Percentiles rank a stretch among this genome's conserved stretches.
These are phyloP conservation scores for Kickxella alabastrina DNA, from an alignment of 192 early-diverging fungal species.

Conservation along the genomic window DNA sequence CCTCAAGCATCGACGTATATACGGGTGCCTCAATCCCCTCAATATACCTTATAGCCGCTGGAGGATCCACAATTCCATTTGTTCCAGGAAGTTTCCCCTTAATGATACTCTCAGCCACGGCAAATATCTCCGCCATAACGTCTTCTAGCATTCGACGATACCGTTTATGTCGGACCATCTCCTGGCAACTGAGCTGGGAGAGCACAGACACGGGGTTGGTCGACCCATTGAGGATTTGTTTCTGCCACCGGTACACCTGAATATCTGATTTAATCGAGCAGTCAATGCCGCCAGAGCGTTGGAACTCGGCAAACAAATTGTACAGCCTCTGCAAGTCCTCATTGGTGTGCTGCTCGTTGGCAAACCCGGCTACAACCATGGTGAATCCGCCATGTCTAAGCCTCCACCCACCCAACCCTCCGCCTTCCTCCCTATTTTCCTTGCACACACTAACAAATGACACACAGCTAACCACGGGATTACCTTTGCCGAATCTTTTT, in stretches of 20 bases:
- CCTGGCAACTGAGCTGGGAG: constrained; percentile 39
- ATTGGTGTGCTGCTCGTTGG: too few species aligned
- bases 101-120: constrained; percentile 34
- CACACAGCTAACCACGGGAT: constrained; percentile 33
- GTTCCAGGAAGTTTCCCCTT: constrained; percentile 38
- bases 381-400: constrained; percentile 48
- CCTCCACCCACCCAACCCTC: too few species aligned
- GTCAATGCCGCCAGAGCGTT: constrained; percentile 27
- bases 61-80: constrained; percentile 41
- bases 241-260: constrained; percentile 52
- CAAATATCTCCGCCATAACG: constrained; percentile 45
- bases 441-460: constrained; percentile 47
- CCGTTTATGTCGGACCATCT: constrained; percentile 29
- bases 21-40: constrained; percentile 37
- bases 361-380: constrained; percentile 33
- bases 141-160: constrained; percentile 33
- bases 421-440: constrained; percentile 8
- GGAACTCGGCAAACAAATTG: constrained; percentile 21
- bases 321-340: constrained; percentile 14
- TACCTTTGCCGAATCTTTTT: constrained; percentile 15
- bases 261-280: constrained; percentile 40
- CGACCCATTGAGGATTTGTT: constrained; percentile 45
- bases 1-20: constrained; percentile 49
- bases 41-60: constrained; percentile 40
- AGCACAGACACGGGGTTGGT: constrained; percentile 49